A percentile compares a stretch with the other conserved stretches of the same genome.
Conservation (phyloP, 495 filamentous ascomycete genomes). For the Neurospora terricola region DNA sequence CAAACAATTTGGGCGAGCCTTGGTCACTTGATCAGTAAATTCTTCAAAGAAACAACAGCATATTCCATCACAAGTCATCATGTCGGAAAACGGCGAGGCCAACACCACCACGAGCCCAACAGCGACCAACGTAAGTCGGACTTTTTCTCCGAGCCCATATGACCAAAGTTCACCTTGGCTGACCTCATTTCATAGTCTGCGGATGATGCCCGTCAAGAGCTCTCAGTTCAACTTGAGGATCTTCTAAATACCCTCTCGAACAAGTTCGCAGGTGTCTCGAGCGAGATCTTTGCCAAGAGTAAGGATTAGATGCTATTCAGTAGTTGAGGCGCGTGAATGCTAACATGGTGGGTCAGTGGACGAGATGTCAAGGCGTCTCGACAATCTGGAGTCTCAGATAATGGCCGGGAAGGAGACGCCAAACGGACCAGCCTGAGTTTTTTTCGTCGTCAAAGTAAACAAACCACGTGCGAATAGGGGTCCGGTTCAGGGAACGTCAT, state of each 20-base stretch:
- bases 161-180: not conserved
- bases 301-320: constrained; percentile 13
- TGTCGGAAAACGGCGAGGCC: constrained; percentile 21
- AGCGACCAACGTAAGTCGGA: constrained; percentile 20
- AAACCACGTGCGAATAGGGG: not conserved
- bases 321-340: not conserved
- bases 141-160: not conserved
- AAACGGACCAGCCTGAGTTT: constrained; percentile 10
- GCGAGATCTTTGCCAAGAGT: constrained; percentile 86
- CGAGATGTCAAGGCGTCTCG: constrained; percentile 84
- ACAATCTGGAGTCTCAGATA: constrained; percentile 73
- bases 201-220: constrained; percentile 43
- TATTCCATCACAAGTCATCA: constrained; percentile 2
- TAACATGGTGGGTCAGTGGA: constrained; percentile 53
- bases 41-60: not conserved
- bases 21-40: not conserved
- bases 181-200: constrained; percentile 14
- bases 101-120: constrained; percentile 16
- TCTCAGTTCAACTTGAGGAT: constrained; percentile 72
- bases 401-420: constrained; percentile 39
- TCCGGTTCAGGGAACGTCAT: not conserved
- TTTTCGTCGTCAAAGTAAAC: not conserved
- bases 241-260: constrained; percentile 71
- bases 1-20: not conserved
- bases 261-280: constrained; percentile 74